Evolutionary conservation across 371 early-diverging fungal genomes (phyloP).

Genomic region (Syncephalastrum sp.): DNA sequence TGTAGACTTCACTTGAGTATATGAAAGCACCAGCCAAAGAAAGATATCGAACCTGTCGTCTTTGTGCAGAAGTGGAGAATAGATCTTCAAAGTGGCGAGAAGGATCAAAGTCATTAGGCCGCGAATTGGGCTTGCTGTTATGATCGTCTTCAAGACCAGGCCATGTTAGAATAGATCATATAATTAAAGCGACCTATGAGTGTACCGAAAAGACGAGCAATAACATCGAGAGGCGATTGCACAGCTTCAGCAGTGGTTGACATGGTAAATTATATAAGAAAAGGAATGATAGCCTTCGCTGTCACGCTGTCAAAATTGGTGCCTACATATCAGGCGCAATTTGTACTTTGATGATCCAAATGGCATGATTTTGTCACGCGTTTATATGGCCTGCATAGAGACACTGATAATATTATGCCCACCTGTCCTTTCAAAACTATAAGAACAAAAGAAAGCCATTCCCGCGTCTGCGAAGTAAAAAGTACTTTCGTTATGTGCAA

Average conservation of each 20-base stretch:
- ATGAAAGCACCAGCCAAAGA: not conserved
- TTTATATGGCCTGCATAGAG: too few relatives aligned
- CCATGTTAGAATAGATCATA: too few relatives aligned
- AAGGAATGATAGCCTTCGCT: not conserved
- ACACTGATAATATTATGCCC: too few relatives aligned
- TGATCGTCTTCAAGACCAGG: constrained; percentile 11
- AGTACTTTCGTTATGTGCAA: too few relatives aligned
- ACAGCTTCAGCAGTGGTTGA: constrained; percentile 14
- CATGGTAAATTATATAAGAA: constrained; percentile 9
- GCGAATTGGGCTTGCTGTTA: constrained; percentile 12
- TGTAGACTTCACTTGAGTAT: constrained; percentile 11
- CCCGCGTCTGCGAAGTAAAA: too few relatives aligned
- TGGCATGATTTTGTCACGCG: too few relatives aligned
- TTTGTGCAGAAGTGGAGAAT: constrained; percentile 9
- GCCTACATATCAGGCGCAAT: not conserved
- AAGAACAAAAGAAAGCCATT: too few relatives aligned
- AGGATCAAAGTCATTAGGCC: constrained; percentile 21
- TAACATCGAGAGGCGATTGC: constrained; percentile 9
- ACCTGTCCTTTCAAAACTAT: too few relatives aligned
- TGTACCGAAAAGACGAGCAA: constrained; percentile 18
- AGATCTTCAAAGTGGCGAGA: constrained; percentile 15
- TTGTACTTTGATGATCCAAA: too few relatives aligned
- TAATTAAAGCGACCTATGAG: not conserved
- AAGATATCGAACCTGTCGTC: constrained; percentile 18
- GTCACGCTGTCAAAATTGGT: constrained; percentile 1